Conservation (phyloP, 176 grass and related monocot species). For the Puccinellia tenuiflora region DNA sequence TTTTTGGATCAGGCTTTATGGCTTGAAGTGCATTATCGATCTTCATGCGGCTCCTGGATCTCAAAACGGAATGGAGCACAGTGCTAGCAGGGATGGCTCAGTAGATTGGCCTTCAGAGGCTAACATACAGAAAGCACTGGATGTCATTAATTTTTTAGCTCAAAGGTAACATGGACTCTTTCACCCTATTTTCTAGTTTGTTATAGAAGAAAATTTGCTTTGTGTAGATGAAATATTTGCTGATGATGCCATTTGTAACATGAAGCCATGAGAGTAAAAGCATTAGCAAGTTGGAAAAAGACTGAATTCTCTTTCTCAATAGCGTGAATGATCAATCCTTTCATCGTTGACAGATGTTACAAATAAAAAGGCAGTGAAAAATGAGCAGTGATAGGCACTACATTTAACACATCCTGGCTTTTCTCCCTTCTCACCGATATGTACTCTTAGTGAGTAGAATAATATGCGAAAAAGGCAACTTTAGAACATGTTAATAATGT, state of each 20-base stretch:
- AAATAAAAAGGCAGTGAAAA: background rate
- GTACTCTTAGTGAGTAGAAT: background rate
- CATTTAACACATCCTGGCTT: background rate
- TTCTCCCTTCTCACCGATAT: background rate
- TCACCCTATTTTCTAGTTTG: background rate
- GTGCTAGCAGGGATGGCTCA: conserved; percentile 90
- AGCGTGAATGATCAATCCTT: background rate
- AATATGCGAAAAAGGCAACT: background rate
- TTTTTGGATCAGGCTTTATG: conserved; percentile 58
- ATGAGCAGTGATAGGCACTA: background rate
- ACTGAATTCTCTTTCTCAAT: background rate
- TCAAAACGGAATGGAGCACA: conserved; percentile 91
- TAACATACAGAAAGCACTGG: conserved; percentile 65
- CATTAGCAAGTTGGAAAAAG: background rate
- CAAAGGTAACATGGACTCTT: conserved; percentile 49
- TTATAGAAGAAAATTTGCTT: background rate
- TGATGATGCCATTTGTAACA: background rate
- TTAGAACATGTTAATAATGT: background rate
- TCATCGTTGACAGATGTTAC: background rate
- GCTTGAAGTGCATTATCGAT: conserved; percentile 93
- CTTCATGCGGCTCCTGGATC: conserved; percentile 89
- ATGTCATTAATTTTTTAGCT: conserved; percentile 70
- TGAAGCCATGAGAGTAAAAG: background rate
- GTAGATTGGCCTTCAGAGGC: conserved; percentile 57
- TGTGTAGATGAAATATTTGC: background rate